Evolutionary conservation across 1,284 basidiomycete genomes (phyloP).

Genomic region (Ustilago lituana): DNA sequence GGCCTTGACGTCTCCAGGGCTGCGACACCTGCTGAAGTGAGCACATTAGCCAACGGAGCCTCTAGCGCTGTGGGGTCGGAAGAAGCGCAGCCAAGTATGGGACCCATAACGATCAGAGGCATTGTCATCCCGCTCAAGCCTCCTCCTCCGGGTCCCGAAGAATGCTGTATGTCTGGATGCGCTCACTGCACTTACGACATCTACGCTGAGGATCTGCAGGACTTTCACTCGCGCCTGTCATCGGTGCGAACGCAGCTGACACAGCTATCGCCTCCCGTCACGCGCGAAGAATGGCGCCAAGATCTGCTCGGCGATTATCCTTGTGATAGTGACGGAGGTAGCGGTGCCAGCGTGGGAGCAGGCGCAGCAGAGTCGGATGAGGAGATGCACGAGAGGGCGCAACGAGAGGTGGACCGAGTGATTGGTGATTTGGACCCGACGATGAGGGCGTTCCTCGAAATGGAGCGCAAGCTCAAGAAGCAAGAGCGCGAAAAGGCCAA

Average conservation of each 20-base stretch:
- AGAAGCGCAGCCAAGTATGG: conserved; percentile 14
- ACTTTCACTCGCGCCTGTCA: conserved; percentile 74
- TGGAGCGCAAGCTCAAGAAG: conserved; percentile 61
- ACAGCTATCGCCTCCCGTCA: conserved; percentile 70
- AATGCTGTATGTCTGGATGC: conserved; percentile 92
- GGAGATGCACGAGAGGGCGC: conserved; percentile 32
- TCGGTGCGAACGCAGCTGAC: conserved; percentile 72
- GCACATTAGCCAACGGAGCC: not conserved
- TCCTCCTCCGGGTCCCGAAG: conserved; percentile 64
- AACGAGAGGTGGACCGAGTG: conserved; percentile 48
- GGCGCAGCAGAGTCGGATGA: not conserved
- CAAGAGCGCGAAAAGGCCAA: conserved; percentile 32
- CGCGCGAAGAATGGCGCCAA: conserved; percentile 75
- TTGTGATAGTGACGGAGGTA: not conserved
- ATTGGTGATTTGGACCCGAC: conserved; percentile 56
- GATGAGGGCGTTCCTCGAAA: conserved; percentile 61
- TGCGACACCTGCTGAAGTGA: conserved; percentile 19
- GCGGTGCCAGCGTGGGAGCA: conserved; percentile 1
- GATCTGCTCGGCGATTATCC: conserved; percentile 68
- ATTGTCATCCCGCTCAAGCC: conserved; percentile 55
- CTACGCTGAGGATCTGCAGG: conserved; percentile 79
- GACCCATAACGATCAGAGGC: conserved; percentile 33
- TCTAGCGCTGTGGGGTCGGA: not conserved
- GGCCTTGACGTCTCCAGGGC: conserved; percentile 66
- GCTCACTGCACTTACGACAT: conserved; percentile 87